phyloP scores from a whole-genome alignment of 495 filamentous ascomycete species.

The Chaetomidium leptoderma region DNA sequence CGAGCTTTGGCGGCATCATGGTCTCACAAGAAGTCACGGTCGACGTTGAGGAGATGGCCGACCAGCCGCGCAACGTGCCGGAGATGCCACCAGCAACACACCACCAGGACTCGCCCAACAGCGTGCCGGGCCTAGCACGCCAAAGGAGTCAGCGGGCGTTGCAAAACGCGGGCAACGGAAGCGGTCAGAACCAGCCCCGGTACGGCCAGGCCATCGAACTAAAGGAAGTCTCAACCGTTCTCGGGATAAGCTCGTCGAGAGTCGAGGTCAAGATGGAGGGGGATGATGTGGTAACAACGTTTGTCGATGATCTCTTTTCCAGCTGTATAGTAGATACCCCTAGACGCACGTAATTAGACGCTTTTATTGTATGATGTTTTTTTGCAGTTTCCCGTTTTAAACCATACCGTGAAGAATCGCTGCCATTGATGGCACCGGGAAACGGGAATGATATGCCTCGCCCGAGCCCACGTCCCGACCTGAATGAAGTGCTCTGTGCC shows the following conservation, averaged over 20 bases:
- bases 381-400: too few relatives aligned
- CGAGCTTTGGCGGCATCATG: constrained; percentile 41
- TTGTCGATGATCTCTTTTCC: constrained; percentile 40
- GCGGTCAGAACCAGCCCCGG: neutral
- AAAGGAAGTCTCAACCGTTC: constrained; percentile 9
- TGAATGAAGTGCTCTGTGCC: too few relatives aligned
- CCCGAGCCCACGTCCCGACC: too few relatives aligned
- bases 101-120: neutral
- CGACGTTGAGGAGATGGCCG: constrained; percentile 21
- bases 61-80: neutral
- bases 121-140: neutral
- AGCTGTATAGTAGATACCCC: constrained; percentile 32
- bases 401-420: too few relatives aligned
- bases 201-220: constrained; percentile 18
- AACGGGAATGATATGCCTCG: too few relatives aligned
- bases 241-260: constrained; percentile 13
- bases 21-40: constrained; percentile 39
- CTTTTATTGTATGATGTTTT: neutral
- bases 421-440: too few relatives aligned
- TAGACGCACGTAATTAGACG: constrained; percentile 11
- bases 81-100: neutral
- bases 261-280: constrained; percentile 26
- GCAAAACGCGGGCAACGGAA: neutral
- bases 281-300: constrained; percentile 30
- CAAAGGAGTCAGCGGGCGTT: constrained; percentile 3